phyloP scores from a whole-genome alignment of 1,284 basidiomycete genomes.

The Agaricales sp. region DNA sequence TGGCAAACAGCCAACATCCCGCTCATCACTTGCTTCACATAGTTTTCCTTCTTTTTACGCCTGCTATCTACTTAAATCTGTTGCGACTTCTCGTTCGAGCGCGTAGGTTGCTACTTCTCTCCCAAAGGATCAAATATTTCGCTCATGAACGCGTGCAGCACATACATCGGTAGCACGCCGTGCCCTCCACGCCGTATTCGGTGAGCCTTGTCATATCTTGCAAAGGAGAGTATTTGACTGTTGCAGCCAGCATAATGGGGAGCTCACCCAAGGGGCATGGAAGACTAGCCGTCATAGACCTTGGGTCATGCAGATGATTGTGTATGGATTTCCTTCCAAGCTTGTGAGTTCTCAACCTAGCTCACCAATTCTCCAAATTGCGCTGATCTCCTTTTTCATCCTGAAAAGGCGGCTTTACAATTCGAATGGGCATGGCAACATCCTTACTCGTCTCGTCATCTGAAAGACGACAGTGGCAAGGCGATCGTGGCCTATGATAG shows the following conservation, averaged over 20 bases:
- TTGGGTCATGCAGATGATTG: conserved; percentile 88
- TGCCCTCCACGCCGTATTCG: conserved; percentile 69
- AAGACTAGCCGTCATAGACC: conserved; percentile 66
- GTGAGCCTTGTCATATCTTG: conserved; percentile 15
- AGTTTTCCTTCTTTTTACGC: conserved; percentile 75
- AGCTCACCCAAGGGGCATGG: conserved; percentile 64
- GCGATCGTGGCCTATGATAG: conserved; percentile 23
- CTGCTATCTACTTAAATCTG: conserved; percentile 77
- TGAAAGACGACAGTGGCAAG: conserved; percentile 32
- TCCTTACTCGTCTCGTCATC: conserved; percentile 46
- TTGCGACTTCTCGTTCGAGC: conserved; percentile 42
- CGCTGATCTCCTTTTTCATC: not conserved
- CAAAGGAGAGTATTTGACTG: conserved; percentile 1
- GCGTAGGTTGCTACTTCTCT: conserved; percentile 34
- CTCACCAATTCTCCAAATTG: conserved; percentile 1
- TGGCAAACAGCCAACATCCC: conserved; percentile 9
- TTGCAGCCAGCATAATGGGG: conserved; percentile 76
- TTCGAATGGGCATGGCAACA: conserved; percentile 96
- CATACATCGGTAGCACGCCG: conserved; percentile 79
- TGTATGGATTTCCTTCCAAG: conserved; percentile 82
- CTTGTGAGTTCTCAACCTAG: conserved; percentile 33
- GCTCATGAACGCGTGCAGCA: conserved; percentile 24
- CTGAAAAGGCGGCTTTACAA: conserved; percentile 58
- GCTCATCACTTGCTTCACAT: conserved; percentile 41
- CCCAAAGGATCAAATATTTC: not conserved